Evolutionary conservation across 441 rosid species (phyloP).

Genomic region (Capsella rubella): DNA sequence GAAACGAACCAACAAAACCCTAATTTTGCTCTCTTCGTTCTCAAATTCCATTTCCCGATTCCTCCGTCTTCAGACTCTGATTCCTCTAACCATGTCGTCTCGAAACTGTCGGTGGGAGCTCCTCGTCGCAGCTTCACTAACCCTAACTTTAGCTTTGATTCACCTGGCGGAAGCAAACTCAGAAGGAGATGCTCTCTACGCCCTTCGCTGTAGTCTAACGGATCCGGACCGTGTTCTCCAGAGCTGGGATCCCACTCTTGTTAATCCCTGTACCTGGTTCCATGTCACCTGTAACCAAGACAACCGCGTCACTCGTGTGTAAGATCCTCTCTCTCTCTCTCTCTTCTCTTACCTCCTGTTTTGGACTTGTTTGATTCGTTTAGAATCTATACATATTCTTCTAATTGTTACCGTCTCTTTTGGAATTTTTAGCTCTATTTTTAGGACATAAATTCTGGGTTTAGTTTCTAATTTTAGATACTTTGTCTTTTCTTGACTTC

Average conservation of each 20-base stretch:
- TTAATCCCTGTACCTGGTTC: constrained; percentile 95
- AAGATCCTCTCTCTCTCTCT: constrained; percentile 39
- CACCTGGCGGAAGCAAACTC: constrained; percentile 61
- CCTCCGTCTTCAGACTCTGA: not conserved
- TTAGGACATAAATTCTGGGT: constrained; percentile 7
- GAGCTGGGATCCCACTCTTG: constrained; percentile 98
- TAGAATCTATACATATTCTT: no score
- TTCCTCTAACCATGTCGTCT: constrained; percentile 52
- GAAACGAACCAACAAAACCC: constrained; percentile 31
- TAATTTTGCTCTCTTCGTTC: constrained; percentile 27
- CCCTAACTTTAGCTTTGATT: constrained; percentile 44
- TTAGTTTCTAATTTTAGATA: not conserved
- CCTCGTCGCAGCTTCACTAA: constrained; percentile 44
- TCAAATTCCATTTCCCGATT: not conserved
- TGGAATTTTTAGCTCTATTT: constrained; percentile 1
- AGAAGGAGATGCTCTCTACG: constrained; percentile 86
- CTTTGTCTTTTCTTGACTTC: no score
- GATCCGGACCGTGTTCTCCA: constrained; percentile 91
- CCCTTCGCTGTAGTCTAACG: constrained; percentile 69
- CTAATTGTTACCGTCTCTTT: not conserved
- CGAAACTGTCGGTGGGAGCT: constrained; percentile 41
- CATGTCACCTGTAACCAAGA: constrained; percentile 90
- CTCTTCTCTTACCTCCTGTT: constrained; percentile 3
- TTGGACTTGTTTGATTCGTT: not conserved
- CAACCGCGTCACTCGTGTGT: constrained; percentile 89